Base-by-base conservation (phyloP, 495 filamentous ascomycete genomes). In the Aspergillus nidulans region DNA sequence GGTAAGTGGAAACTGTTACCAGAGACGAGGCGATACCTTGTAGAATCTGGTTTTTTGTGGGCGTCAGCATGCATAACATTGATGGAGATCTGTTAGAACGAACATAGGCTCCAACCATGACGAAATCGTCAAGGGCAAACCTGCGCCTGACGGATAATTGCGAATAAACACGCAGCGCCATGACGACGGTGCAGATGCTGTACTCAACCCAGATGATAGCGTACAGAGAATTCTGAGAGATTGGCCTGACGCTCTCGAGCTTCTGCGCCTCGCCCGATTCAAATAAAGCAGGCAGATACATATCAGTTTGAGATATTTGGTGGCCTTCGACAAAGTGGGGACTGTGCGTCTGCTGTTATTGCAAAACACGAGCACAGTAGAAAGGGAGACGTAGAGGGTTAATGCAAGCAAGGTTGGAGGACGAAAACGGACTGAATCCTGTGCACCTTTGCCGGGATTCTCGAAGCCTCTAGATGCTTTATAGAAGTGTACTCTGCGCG, bases 91-190 rank as follows among this genome's bases (percentile, higher is more conserved):
- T 39, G 1, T 16, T 10, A 5, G 3, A 19, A 36, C 45, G 21
- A 12, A 53, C 41, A 34, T 34, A 53, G 28, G 51, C 51, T 3
- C 28, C 51, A 9, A 53, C 28, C 51, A 53, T 53, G 28, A 53
- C 42, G 23, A 46, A 4, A 12, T 53, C 51, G 21, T 53, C 42
- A 0, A 30, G 28, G 5, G 41, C 20, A 15, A 44, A 44, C 30
- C 39, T 53, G 18, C 51, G 51, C 4, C 46, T 18, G 13, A 53
- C 21, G 10, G 46, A 53, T 1, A 45, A 8, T 18, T 53, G 51
- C 4, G 51, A 53, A 18, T 53, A 53, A 0, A 18, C 51, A 7
- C 51, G 21, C 12, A 53, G 51, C 13, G 18, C 41, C 51, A 53
- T 53, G 18, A 46, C 51, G 15, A 39, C 13, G 18, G 51, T 53